Percentiles rank a stretch among this genome's conserved stretches.
Evolutionary conservation across 2,329 filamentous ascomycete genomes (phyloP).

Genomic region (Furcasterigmium furcatum): DNA sequence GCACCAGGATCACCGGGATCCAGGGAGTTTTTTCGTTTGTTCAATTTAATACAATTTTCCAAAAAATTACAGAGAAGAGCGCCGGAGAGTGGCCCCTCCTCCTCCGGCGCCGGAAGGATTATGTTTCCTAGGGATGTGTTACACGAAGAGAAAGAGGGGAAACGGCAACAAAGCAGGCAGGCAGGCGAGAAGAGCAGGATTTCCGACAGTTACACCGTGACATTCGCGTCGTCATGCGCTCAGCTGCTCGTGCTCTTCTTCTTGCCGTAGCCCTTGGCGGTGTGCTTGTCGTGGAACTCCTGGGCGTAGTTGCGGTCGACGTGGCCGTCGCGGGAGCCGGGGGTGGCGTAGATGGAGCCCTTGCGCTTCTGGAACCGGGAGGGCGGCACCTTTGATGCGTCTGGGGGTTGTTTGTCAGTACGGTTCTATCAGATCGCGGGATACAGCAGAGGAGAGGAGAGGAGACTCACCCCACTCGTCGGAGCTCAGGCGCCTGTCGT

Average conservation of each 20-base stretch:
- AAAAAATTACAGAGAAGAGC: not conserved
- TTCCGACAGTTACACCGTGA: not conserved
- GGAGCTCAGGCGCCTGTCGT: constrained; percentile 30
- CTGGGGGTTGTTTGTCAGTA: constrained; percentile 24
- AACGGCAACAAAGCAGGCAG: not conserved
- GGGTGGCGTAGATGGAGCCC: constrained; percentile 66
- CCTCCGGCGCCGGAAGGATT: too few relatives aligned
- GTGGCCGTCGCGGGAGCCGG: constrained; percentile 61
- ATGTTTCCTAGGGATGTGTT: too few relatives aligned
- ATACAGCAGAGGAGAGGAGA: constrained; percentile 5
- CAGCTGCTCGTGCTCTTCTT: constrained; percentile 1
- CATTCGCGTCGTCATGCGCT: not conserved
- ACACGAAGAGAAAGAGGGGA: not conserved
- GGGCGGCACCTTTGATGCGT: constrained; percentile 65
- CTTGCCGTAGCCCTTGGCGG: constrained; percentile 45
- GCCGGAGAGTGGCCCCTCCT: not conserved
- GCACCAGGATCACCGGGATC: not conserved
- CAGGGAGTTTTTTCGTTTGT: not conserved
- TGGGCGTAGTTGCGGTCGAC: constrained; percentile 56
- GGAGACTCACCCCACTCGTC: constrained; percentile 47
- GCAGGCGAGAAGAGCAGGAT: not conserved
- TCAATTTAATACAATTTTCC: constrained; percentile 6
- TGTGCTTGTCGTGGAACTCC: constrained; percentile 59
- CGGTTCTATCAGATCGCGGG: too few relatives aligned
- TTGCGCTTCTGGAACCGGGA: constrained; percentile 68